Base-by-base conservation (phyloP, 805 yeast genomes). In the Teunomyces lycoperdinae region DNA sequence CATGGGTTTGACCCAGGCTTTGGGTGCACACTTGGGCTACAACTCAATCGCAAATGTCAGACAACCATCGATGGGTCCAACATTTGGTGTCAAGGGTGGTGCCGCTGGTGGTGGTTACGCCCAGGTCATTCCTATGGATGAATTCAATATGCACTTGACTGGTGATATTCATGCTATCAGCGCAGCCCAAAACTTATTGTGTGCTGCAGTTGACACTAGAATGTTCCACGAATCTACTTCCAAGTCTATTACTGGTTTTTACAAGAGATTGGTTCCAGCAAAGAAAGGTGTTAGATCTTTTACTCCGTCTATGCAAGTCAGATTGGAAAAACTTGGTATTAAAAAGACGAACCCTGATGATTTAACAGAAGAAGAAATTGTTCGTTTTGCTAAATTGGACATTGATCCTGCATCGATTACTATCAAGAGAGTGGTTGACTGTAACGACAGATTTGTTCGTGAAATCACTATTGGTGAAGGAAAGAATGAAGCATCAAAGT, bases 71-170 rank as follows among this genome's bases (percentile, higher is more conserved):
- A 89, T 92, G 97, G 98, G 98, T 34, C 99, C 99, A 44, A 92
- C 98, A 14, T 92, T 92, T 61, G 99, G 99, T 67, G 90, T 92
- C 60, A 92, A 92, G 73, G 99, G 99, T 62, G 98, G 98, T 68
- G 99, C 99, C 49, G 98, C 98, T 14, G 99, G 99, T 59, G 99
- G 98, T 64, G 98, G 98, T 42, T 92, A 90, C 69, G 80, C 98
- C 2, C 98, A 92, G 72, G 98, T 92, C 41, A 91, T 92, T 58
- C 98, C 98, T 45, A 92, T 92, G 97, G 99, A 92, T 69, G 97
- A 92, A 71, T 92, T 92, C 77, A 92, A 94, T 74, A 82, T 94
- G 88, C 98, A 92, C 67, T 77, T 92, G 56, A 92, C 98, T 44
- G 98, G 98, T 64, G 99, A 92, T 67, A 92, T 92, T 56, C 98